phyloP scores from a whole-genome alignment of 2,329 filamentous ascomycete genomes.

The Arthrinium puccinioides region DNA sequence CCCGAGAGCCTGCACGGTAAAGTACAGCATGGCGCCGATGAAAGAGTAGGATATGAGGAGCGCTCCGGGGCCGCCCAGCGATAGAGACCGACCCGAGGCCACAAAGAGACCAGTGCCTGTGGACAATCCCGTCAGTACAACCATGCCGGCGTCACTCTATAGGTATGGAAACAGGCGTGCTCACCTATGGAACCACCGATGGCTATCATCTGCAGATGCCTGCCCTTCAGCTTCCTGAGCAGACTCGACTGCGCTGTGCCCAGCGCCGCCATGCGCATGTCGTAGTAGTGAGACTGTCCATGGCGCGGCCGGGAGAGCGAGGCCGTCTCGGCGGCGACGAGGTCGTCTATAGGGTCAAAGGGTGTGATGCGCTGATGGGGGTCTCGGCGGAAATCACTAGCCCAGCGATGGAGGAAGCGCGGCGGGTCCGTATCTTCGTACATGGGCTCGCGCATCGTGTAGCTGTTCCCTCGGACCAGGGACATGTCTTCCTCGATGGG shows the following conservation, averaged over 20 bases:
- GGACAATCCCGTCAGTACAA: neutral
- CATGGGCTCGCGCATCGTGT: conserved; percentile 43
- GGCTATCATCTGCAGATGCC: conserved; percentile 96
- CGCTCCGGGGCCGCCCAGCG: conserved; percentile 69
- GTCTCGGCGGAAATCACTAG: conserved; percentile 60
- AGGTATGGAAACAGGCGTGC: conserved; percentile 3
- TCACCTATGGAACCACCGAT: conserved; percentile 84
- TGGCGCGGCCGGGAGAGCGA: conserved; percentile 16
- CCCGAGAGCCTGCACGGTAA: conserved; percentile 83
- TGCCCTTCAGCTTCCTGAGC: conserved; percentile 68
- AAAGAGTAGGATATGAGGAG: conserved; percentile 71
- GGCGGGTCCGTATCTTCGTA: conserved; percentile 31
- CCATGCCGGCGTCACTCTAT: neutral
- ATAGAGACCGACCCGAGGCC: conserved; percentile 66
- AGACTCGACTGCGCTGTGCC: conserved; percentile 72
- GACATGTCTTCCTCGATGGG: conserved; percentile 47
- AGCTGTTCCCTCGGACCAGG: conserved; percentile 39
- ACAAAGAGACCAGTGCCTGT: conserved; percentile 79
- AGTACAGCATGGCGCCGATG: conserved; percentile 83
- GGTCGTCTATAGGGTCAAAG: conserved; percentile 28
- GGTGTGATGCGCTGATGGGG: conserved; percentile 42
- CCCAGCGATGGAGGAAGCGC: conserved; percentile 32
- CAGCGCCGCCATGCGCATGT: conserved; percentile 52
- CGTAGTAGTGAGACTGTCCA: conserved; percentile 39
- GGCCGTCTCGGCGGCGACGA: conserved; percentile 20